Base-by-base conservation (phyloP, 768 basidiomycete species). In the Rhizopogon vulgaris region DNA sequence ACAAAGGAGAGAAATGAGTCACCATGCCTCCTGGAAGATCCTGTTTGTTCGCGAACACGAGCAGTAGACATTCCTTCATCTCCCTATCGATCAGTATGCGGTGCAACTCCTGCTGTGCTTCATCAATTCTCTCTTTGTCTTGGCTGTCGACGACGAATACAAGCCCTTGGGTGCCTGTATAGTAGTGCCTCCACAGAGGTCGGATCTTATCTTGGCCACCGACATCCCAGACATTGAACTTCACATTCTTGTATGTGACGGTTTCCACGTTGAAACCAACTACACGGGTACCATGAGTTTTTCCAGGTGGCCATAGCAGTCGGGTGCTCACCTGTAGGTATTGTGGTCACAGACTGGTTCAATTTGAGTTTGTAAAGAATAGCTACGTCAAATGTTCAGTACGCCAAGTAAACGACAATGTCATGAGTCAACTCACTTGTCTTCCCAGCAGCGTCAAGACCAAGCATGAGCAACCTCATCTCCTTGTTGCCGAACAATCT, bases 181-280 rank as follows among this genome's bases (percentile, higher is more conserved):
- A 98, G 71, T 98, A 98, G 71, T 98, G 95, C 72, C 95, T 80
- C 95, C 95, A 98, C 38, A 98, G 77, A 24, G 95, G 95, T 47
- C 95, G 81, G 65, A 98, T 98, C 80, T 98, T 98, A 77, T 98
- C 95, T 73, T 98, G 95, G n/a, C 95, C 95, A 62, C 95, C 95
- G 38, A 98, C 95, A 66, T 96, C 93, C 92, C 93, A 90, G 6
- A 90, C 87, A 59, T 91, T 92, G 75, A 92, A 93, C 68, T 90
- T 90, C 64, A 92, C 94, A 56, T 98, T 97, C 80, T 96, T 96
- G 75, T 98, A 98, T 42, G 94, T 96, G 49, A 98, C 95, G 3
- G 95, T 98, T 73, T 98, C 95, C 54, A 98, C 95, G 64, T 98
- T 98, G 82, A 98, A 98, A 22, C 95, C 95, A 66, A 96, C 93